Conservation (phyloP, 2,329 filamentous ascomycete genomes). For the Zymoseptoria crescenta region DNA sequence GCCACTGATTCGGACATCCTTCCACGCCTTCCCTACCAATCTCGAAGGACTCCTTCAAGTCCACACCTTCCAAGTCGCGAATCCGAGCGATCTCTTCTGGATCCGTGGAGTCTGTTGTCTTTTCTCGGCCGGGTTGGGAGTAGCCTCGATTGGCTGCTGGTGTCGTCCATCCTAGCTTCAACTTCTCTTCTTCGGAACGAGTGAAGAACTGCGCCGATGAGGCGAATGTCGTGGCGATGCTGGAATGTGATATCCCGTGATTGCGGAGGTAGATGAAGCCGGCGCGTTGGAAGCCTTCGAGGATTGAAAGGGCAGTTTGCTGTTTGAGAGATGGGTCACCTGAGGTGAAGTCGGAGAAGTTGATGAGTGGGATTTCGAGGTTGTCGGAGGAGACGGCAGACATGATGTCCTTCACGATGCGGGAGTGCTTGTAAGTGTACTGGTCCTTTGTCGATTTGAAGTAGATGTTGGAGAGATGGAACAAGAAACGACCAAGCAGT, state of each 20-base stretch:
- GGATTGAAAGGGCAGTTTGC: conserved; percentile 58
- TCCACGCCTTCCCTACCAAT: conserved; percentile 54
- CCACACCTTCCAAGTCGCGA: conserved; percentile 42
- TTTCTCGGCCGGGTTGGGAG: conserved; percentile 53
- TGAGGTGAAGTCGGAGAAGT: conserved; percentile 60
- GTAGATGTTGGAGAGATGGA: neutral
- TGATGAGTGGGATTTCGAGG: conserved; percentile 49
- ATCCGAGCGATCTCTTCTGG: conserved; percentile 50
- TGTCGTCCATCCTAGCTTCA: conserved; percentile 56
- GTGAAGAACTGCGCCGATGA: conserved; percentile 63
- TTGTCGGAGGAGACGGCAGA: conserved; percentile 26
- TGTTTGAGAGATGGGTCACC: conserved; percentile 46
- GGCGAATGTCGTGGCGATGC: conserved; percentile 20
- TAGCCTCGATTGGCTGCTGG: conserved; percentile 45
- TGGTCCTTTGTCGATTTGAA: neutral
- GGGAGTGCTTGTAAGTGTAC: conserved; percentile 4
- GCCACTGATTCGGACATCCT: conserved; percentile 72
- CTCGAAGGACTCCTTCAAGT: conserved; percentile 53
- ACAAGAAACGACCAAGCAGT: neutral
- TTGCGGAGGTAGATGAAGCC: conserved; percentile 87
- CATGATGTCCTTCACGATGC: conserved; percentile 19
- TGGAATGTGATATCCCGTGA: conserved; percentile 57
- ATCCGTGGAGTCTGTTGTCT: conserved; percentile 54
- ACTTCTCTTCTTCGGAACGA: conserved; percentile 54
- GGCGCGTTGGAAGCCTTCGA: conserved; percentile 72